Base-by-base conservation (phyloP, 176 grass and related monocot genomes). In the Miscanthus lutarioriparius region DNA sequence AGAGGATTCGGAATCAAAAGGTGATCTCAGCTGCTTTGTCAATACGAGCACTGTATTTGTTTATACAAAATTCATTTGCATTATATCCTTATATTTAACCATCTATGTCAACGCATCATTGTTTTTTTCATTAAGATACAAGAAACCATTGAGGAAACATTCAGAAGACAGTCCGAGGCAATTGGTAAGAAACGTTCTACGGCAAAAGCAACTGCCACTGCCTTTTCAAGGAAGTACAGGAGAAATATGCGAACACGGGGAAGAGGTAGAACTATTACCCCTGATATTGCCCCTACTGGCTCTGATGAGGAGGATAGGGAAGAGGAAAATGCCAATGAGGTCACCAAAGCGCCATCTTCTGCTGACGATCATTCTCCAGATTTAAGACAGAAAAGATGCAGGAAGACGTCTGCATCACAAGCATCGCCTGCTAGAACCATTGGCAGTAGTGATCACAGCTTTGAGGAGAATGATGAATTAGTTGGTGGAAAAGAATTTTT, bases 131-230 rank as follows among this genome's bases (percentile, higher is more conserved):
- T 89, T 70, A 62, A 97, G 94, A 97, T 97, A 64, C 94, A 97
- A 93, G 91, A 76, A 91, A 91, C 69, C 54, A 97, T 97, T 43
- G 87, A 90, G 76, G 89, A 94, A 82, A 97, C 89, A 39, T 75
- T 84, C 72, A 86, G 82, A 78, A 92, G 83, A 56, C 94, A 97
- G 71, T 65, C 89, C 19, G 91, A 97, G 56, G 94, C 91, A 66
- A 56, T 91, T 63, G 82, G 89, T 66, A 91, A 87, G 91, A 97
- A 81, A 53, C 86, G 87, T 74, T 69, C 84, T 26, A 83, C 68
- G 7, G 59, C 88, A 89, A 93, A 91, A 91, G 77, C 84, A 64
- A 78, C 83, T 51, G 82, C 83, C 36, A 71, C 43, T 74, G 32
- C 40, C 61, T 92, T 92, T 84, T 40, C 72, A 84, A 84, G 90